Base-by-base conservation (phyloP, 192 early-diverging fungal species). In the Haplosporangium gracile region DNA sequence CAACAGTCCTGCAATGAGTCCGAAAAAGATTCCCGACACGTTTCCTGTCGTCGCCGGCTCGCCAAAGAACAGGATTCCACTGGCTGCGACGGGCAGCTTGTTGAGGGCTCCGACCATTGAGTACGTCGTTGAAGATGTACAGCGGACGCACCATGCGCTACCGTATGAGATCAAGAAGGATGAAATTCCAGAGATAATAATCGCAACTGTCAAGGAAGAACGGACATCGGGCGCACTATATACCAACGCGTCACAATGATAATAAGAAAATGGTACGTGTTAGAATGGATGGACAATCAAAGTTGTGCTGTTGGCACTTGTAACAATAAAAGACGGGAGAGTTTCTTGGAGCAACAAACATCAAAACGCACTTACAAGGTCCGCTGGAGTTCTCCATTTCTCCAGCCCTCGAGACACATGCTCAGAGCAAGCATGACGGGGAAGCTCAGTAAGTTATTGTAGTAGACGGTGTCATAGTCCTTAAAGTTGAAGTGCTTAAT, bases 101-200 rank as follows among this genome's bases (percentile, higher is more conserved):
- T 99, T 99, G 65, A 99, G 94, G 16, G 98, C 97, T 16, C 98
- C 98, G 39, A 97, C 97, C 98, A 99, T 99, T n/a, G 93, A 94
- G 85, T 96, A 97, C 0, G 96, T 97, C 36, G 96, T 97, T 24
- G 94, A 95, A 6, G 91, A 93, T 18, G 95, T 91, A 16, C 94
- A 92, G 53, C 96, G 91, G 32, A 96, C 92, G 81, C 96, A 96
- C 95, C 95, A 97, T 77, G 95, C 94, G 83, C 93, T 93, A 6
- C 92, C 83, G 82, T 96, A 99, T 2, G 95, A 96, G 83, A 99
- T 99, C 49, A 92, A 94, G 91, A 99, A 99, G 34, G 96, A 96
- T 1, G 94, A 94, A 16, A 95, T 82, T 39, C 95, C 95, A 51
- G 96, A 97, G 40, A 99, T 89, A 1, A 95, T 40, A 77, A 97